Evolutionary conservation across 306 rosid genomes (phyloP), one percentile per base, ranked within the genome.

Genomic region (Ormosia semicastrata): DNA sequence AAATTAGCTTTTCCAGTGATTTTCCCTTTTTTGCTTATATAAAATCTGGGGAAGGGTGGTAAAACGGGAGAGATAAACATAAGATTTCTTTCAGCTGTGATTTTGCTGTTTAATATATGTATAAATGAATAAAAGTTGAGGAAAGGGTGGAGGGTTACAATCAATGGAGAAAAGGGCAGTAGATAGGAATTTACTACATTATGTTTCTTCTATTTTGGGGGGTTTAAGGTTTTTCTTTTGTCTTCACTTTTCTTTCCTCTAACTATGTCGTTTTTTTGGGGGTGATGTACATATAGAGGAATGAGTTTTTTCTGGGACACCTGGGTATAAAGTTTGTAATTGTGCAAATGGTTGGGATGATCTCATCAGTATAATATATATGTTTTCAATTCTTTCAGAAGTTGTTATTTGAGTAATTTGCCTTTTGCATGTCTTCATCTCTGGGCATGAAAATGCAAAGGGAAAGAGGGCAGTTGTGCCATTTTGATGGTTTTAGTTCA

Each of bases 261-360:
- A 49, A 64, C 86, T 69, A 62, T 74, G 88, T 79, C 33, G 71
- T 85, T 82, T 82, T 34, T 71, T 68, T 70, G 88, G 89, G 91
- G 92, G 66, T 88, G 92, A 88, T 87, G 97, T 95, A 95, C 95
- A 93, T 90, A 88, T 63, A 80, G 93, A 80, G 85, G 80, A 73
- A 89, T 87, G 93, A 78, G 56, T 76, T 77, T 81, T 76, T 79
- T 77, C 8, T 84, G 79, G 78, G 87, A 85, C 88, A 88, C 84
- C 81, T 91, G 91, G 94, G 91, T 88, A 87, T 90, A 83, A 76
- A 84, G 88, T 80, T 82, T 86, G 88, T 86, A 84, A 75, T 68
- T 81, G 85, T 84, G 85, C 80, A 88, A 78, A 81, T 63, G 86
- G 85, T 78, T 83, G 88, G 85, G 89, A 85, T 84, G 89, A 88